Evolutionary conservation across 768 basidiomycete species (phyloP), one percentile per base, ranked within the genome.

Genomic region (Ramaria sp.): DNA sequence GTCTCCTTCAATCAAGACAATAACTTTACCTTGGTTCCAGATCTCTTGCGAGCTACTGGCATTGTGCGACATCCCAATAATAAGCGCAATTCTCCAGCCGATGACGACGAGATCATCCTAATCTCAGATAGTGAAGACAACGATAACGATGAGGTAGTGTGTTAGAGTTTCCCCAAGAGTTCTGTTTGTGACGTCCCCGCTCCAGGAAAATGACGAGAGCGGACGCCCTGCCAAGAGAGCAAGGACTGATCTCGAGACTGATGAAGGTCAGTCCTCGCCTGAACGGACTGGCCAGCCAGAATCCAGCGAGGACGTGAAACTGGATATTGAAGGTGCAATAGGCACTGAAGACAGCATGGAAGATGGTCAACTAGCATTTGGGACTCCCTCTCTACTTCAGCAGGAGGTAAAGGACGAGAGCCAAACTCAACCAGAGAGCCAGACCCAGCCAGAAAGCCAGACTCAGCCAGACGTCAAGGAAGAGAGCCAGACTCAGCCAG

Each of bases 61-160:
- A 30, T 54, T 11, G 27, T 54, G 22, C 11, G 15, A 45, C 45
- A 20, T 6, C 10, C 17, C 11, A 22, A 52, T 10, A 19, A 45
- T 15, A 31, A 43, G 31, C 22, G 39, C 3, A 24, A 45, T 3
- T 54, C 45, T 53, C 37, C 33, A 53, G 13, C 17, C 31, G 22
- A 24, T 27, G 33, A 34, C 19, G 37, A 54, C 30, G 53, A 45
- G 20, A 27, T 45, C 39, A 47, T 54, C 33, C n/a, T 43, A n/a
- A 54, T 54, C 5, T 54, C 53, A 38, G 53, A 54, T 22, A 45
- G 41, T 38, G 53, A 54, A 33, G 38, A 20, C 17, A 22, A 43
- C 51, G 13, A 20, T 7, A 22, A 33, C 17, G 34, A 53, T 4
- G 5, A 42, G 33, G 39, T 19, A 38, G 7, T n/a, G 34, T 30